A percentile compares a stretch with the other conserved stretches of the same genome.
Evolutionary conservation across 441 rosid genomes (phyloP).

Genomic region (Theobroma grandiflorum): DNA sequence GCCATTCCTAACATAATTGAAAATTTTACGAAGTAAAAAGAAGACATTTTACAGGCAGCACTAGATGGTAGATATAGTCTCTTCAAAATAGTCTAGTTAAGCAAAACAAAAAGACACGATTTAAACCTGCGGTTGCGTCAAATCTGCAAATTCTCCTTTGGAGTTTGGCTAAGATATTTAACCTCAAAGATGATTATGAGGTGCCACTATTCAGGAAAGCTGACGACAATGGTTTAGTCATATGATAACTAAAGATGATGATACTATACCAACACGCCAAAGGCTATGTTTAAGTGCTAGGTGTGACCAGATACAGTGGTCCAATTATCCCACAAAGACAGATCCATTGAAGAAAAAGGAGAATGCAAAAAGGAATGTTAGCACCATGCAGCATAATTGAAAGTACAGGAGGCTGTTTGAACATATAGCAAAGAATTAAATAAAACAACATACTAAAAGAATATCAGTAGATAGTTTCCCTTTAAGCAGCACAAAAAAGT

Average conservation of each 20-base stretch:
- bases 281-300: neutral
- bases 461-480: constrained; percentile 6
- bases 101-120: neutral
- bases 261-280: neutral
- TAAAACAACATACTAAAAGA: neutral
- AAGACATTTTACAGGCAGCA: neutral
- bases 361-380: neutral
- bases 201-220: neutral
- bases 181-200: neutral
- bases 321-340: neutral
- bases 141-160: neutral
- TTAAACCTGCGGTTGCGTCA: neutral
- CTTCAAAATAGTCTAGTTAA: neutral
- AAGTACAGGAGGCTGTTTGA: neutral
- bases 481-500: neutral
- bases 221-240: neutral
- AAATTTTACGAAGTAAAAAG: neutral
- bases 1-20: constrained; percentile 3
- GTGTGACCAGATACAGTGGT: neutral
- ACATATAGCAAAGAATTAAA: neutral
- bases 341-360: neutral
- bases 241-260: neutral
- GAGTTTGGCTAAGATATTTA: neutral
- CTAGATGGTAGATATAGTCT: neutral
- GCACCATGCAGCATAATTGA: neutral